Evolutionary conservation across 129 eudicot genomes (phyloP).

Genomic region (Erigeron canadensis): DNA sequence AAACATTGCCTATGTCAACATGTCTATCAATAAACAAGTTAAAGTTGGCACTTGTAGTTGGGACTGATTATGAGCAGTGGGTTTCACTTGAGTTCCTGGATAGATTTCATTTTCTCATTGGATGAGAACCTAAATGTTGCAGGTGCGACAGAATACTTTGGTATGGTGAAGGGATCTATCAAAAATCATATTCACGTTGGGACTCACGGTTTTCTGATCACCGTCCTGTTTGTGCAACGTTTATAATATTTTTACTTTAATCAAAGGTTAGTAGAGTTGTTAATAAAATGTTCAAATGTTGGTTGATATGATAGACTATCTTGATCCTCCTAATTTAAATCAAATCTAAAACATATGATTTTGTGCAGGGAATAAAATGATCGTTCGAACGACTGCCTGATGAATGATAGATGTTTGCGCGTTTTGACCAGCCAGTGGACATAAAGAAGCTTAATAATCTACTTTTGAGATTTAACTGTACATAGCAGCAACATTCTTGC

Average conservation of each 20-base stretch:
- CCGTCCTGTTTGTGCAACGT: slow-evolving; percentile 65
- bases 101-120: neutral
- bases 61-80: neutral
- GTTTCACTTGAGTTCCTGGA: neutral
- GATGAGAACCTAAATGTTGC: slow-evolving; percentile 23
- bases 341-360: slow-evolving; percentile 1
- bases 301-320: neutral
- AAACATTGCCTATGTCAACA: neutral
- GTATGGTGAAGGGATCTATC: slow-evolving; percentile 63
- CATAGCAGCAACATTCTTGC: slow-evolving; percentile 30
- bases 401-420: neutral
- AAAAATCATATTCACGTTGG: slow-evolving; percentile 57
- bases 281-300: neutral
- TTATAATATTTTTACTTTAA: slow-evolving; percentile 38
- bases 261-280: slow-evolving; percentile 14
- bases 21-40: neutral
- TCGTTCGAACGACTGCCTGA: slow-evolving; percentile 6
- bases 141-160: slow-evolving; percentile 86
- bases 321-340: slow-evolving; percentile 12
- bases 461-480: slow-evolving; percentile 26
- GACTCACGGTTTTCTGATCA: slow-evolving; percentile 71
- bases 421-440: slow-evolving; percentile 22
- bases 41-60: neutral
- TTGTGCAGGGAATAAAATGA: slow-evolving; percentile 29
- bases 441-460: slow-evolving; percentile 23